A percentile compares a stretch with the other conserved stretches of the same genome.
Conservation (phyloP, 2,329 filamentous ascomycete genomes). For the Clonostachys chloroleuca region DNA sequence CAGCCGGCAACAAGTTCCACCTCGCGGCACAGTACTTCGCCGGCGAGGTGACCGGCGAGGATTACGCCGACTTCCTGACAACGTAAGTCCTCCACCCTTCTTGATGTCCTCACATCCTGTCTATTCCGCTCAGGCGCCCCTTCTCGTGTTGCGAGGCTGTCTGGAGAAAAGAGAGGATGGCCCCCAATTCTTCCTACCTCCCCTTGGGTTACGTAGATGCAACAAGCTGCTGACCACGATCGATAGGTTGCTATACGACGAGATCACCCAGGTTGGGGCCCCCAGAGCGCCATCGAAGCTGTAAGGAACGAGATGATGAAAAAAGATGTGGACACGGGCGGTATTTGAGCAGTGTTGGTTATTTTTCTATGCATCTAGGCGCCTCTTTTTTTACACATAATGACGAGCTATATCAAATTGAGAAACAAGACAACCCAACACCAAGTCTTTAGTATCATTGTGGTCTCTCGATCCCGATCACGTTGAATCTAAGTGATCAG, state of each 20-base stretch:
- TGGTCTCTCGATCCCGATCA: no score
- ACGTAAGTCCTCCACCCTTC: constrained; percentile 46
- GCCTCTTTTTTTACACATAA: no score
- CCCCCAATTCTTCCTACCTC: neutral
- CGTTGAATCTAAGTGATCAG: no score
- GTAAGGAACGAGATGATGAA: constrained; percentile 23
- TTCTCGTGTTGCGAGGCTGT: no score
- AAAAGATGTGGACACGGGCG: neutral
- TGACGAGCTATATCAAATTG: no score
- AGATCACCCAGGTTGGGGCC: constrained; percentile 72
- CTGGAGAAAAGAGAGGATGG: no score
- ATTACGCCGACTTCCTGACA: constrained; percentile 95
- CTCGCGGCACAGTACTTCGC: constrained; percentile 92
- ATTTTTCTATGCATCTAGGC: neutral
- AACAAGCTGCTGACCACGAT: constrained; percentile 5
- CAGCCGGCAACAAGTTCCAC: constrained; percentile 86
- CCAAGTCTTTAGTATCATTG: no score
- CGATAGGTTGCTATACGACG: constrained; percentile 74
- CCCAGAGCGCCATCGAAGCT: constrained; percentile 60
- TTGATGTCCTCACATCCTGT: neutral
- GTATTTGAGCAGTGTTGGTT: neutral
- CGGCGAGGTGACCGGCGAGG: constrained; percentile 90
- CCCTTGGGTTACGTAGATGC: neutral
- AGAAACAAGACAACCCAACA: no score
- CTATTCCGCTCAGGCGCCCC: neutral